Percentiles rank a stretch among this genome's conserved stretches.
These are phyloP conservation scores for Clohesyomyces aquaticus DNA, from an alignment of 495 filamentous ascomycete species.

Conservation along the genomic window DNA sequence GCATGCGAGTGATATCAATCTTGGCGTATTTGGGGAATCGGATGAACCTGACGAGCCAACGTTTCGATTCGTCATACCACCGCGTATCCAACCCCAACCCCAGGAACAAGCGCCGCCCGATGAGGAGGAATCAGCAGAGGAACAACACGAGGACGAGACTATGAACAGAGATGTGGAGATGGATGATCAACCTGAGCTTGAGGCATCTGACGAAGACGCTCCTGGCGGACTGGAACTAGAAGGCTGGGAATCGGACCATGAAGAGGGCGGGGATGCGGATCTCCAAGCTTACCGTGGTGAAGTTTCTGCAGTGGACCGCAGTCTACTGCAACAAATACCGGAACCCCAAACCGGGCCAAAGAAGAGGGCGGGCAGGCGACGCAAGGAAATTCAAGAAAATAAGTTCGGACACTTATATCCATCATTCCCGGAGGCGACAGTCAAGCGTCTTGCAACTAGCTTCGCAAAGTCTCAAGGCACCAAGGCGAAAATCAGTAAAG, in stretches of 20 bases:
- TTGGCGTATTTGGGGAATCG: conserved; percentile 27
- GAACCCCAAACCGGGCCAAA: conserved; percentile 36
- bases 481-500: conserved; percentile 69
- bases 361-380: conserved; percentile 45
- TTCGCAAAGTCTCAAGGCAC: conserved; percentile 65
- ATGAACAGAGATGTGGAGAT: background rate
- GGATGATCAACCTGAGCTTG: conserved; percentile 41
- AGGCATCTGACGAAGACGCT: conserved; percentile 44
- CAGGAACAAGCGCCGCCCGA: conserved; percentile 14
- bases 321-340: conserved; percentile 22
- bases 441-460: conserved; percentile 74
- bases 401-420: conserved; percentile 75
- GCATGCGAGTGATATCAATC: conserved; percentile 34
- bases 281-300: conserved; percentile 38
- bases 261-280: conserved; percentile 18
- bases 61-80: conserved; percentile 38
- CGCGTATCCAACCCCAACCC: conserved; percentile 19
- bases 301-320: conserved; percentile 36
- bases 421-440: conserved; percentile 67
- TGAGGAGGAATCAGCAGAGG: conserved; percentile 47
- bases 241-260: conserved; percentile 33
- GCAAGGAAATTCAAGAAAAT: conserved; percentile 64
- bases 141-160: conserved; percentile 22
- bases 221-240: background rate
- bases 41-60: conserved; percentile 39